Percentiles rank a stretch among this genome's conserved stretches.
phyloP scores from a whole-genome alignment of 805 yeast species.

The Schizosaccharomyces octosporus region DNA sequence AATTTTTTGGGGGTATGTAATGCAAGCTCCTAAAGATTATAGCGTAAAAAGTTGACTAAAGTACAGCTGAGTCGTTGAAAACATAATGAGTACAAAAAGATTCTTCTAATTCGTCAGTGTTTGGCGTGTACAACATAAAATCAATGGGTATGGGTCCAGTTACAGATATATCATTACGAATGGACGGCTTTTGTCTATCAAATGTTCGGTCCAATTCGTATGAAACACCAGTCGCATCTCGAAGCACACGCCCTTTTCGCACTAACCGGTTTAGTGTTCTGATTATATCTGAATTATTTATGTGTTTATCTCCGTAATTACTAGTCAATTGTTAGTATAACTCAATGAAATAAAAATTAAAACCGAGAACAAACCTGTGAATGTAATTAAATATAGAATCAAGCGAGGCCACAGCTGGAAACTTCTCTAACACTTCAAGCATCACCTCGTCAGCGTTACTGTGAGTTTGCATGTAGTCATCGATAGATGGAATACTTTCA shows the following conservation, averaged over 20 bases:
- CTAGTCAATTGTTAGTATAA: background rate
- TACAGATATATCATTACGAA: background rate
- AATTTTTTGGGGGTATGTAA: too few species aligned
- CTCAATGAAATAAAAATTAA: background rate
- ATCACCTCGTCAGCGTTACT: background rate
- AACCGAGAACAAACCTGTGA: background rate
- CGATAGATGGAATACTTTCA: background rate
- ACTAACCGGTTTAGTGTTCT: background rate
- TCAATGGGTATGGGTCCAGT: background rate
- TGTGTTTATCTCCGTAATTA: background rate
- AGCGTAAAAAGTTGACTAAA: background rate
- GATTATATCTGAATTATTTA: background rate
- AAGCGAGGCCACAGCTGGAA: background rate
- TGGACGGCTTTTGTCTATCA: background rate
- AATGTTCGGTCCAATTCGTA: background rate
- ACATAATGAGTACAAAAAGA: background rate
- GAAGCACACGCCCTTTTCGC: background rate
- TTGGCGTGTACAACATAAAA: background rate
- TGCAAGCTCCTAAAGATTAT: too few species aligned
- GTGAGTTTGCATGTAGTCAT: background rate
- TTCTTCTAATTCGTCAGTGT: background rate
- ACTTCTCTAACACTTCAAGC: background rate
- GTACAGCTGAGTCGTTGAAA: background rate
- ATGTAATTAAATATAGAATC: background rate
- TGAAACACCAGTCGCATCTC: background rate